Evolutionary conservation across 768 basidiomycete species (phyloP), one percentile per base, ranked within the genome.

Genomic region (Coprinopsis sp.): DNA sequence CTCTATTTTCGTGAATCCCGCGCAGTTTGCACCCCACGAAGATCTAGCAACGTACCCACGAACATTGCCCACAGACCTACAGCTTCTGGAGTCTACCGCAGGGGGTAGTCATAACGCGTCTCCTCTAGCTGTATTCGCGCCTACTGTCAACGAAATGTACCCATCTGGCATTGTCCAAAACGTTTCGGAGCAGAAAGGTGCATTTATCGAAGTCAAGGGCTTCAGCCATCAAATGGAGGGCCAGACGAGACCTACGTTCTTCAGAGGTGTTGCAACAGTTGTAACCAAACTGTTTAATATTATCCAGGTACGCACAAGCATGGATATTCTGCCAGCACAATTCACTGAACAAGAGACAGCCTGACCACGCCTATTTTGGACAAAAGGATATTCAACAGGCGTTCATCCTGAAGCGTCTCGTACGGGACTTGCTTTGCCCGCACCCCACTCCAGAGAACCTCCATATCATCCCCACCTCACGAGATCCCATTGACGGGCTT

Each of bases 311-410:
- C 38, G 78, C 58, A 12, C 28, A 19, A n/a, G 24, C 44, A 13
- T n/a, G 19, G 33, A 16, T 33, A 48, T 11, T 8, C 23, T 33
- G 25, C 25, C 22, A 42, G 21, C 22, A 33, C 34, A 16, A 22
- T 36, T 25, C 6, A 36, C 16, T 40, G 23, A 40, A 24, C 46
- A 12, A 31, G 7, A 22, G 7, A n/a, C 62, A 95, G 92, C 95
- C 95, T 4, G 89, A 88, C 36, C 80, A 84, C 53, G 83, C 88
- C 18, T 97, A 98, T 64, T 96, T 99, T 52, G 95, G 96, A 1
- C 94, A 98, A 65, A 98, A 98, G 62, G 95, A 98, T 61, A 96
- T 99, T 44, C 96, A 99, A 60, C 96, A 99, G 62, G 91, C 88
- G 0, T 69, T 97, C 13, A 67, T 99, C 36, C 72, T 98, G 25